Evolutionary conservation across 73 alveolate species (phyloP).

Genomic region (Durusdinium trenchii): DNA sequence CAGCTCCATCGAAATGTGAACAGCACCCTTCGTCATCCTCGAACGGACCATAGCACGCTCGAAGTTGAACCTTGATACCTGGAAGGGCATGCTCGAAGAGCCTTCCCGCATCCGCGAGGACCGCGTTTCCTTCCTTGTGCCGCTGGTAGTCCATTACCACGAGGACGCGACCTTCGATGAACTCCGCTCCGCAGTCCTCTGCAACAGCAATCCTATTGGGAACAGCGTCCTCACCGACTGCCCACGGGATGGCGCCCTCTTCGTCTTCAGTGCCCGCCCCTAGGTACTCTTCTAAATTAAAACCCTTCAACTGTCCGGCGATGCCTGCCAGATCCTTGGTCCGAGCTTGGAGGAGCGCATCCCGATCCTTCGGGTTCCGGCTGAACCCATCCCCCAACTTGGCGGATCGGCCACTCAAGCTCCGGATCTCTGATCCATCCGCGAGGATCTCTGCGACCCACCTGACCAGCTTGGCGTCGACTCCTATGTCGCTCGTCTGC

Average conservation of each 20-base stretch:
- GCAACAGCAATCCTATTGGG: not conserved
- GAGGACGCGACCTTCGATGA: too few relatives aligned
- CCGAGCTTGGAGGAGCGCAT: not conserved
- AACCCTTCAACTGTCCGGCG: not conserved
- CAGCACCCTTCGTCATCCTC: not conserved
- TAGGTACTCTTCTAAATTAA: not conserved
- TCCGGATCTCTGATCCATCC: constrained; percentile 1
- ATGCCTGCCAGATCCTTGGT: not conserved
- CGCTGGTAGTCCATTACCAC: not conserved
- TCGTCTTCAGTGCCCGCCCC: not conserved
- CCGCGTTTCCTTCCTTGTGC: not conserved
- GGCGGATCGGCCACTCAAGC: not conserved
- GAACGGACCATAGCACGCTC: not conserved
- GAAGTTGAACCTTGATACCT: not conserved
- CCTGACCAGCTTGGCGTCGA: too few relatives aligned
- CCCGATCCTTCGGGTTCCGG: not conserved
- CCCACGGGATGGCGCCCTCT: not conserved
- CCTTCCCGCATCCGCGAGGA: too few relatives aligned
- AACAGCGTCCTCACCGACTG: not conserved
- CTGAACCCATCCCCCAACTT: not conserved
- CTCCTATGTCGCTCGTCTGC: too few relatives aligned
- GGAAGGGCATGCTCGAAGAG: not conserved
- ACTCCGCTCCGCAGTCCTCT: not conserved
- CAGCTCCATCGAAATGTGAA: not conserved
- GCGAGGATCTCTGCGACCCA: too few relatives aligned